phyloP scores from a whole-genome alignment of 140 eudicot genomes.

The Anethum foeniculum region DNA sequence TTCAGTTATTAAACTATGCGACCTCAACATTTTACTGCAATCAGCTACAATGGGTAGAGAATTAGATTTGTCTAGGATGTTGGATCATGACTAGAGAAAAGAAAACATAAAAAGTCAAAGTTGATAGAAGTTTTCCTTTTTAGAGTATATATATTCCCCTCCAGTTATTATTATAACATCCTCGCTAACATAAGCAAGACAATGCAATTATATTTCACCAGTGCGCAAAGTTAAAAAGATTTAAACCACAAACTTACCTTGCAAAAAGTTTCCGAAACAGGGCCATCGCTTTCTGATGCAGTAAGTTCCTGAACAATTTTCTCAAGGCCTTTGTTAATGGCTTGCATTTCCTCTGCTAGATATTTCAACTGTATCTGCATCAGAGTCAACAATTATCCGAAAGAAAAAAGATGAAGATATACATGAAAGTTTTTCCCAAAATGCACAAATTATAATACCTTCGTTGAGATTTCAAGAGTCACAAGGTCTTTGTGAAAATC shows the following conservation, averaged over 20 bases:
- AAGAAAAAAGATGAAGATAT: not conserved
- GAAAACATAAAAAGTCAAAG: not conserved
- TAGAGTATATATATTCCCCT: not conserved
- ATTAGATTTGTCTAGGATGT: not conserved
- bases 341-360: conserved; percentile 67
- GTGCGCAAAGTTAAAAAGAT: not conserved
- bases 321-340: conserved; percentile 48
- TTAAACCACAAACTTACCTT: conserved; percentile 22
- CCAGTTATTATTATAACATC: not conserved
- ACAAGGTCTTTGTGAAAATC: conserved; percentile 43
- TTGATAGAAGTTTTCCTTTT: too few species aligned
- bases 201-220: not conserved
- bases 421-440: not conserved
- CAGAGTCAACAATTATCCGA: not conserved
- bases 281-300: conserved; percentile 52
- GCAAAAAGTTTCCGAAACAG: conserved; percentile 37
- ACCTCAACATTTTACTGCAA: conserved; percentile 1
- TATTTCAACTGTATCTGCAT: conserved; percentile 48
- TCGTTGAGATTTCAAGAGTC: conserved; percentile 42
- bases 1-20: not conserved
- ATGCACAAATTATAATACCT: conserved; percentile 22
- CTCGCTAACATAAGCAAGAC: not conserved
- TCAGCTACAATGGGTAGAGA: not conserved
- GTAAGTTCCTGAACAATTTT: conserved; percentile 46
- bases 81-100: not conserved